These are phyloP conservation scores for Hanseniaspora guilliermondii DNA, from an alignment of 805 yeast genomes.

Conservation along the genomic window DNA sequence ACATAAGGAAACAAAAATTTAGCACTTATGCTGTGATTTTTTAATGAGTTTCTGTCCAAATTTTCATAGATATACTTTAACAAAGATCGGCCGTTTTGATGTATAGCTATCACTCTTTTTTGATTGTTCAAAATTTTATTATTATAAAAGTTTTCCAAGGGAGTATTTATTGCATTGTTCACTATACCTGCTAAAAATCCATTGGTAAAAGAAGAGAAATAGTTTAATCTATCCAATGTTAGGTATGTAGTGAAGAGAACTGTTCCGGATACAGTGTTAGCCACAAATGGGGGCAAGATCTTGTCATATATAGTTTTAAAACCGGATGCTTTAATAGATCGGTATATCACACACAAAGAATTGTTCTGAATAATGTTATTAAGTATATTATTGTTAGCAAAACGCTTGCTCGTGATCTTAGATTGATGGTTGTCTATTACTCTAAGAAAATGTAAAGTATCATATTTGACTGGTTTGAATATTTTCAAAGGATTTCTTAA, in stretches of 20 bases:
- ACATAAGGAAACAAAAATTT: slow-evolving; percentile 13
- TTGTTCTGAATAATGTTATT: slow-evolving; percentile 52
- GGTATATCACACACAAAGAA: slow-evolving; percentile 56
- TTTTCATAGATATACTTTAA: slow-evolving; percentile 71
- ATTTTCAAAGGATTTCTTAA: slow-evolving; percentile 71
- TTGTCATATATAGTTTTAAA: slow-evolving; percentile 73
- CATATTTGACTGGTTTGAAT: slow-evolving; percentile 83
- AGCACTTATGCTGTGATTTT: background rate
- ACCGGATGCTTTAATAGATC: slow-evolving; percentile 64
- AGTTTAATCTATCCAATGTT: slow-evolving; percentile 27
- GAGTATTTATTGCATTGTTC: slow-evolving; percentile 87
- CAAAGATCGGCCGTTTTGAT: slow-evolving; percentile 44
- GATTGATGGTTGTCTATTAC: slow-evolving; percentile 26
- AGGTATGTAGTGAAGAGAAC: slow-evolving; percentile 76
- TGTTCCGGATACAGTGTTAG: slow-evolving; percentile 81
- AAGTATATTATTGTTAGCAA: background rate
- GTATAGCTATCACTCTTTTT: slow-evolving; percentile 55
- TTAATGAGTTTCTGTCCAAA: slow-evolving; percentile 2
- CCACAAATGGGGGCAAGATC: slow-evolving; percentile 74
- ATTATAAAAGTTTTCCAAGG: slow-evolving; percentile 80
- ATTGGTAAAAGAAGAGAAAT: slow-evolving; percentile 29
- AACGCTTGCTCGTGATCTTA: background rate
- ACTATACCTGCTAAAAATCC: slow-evolving; percentile 79
- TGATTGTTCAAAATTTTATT: slow-evolving; percentile 45
- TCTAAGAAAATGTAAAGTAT: slow-evolving; percentile 61